Percentiles rank a stretch among this genome's conserved stretches.
Evolutionary conservation across 164 flowering plant genomes (phyloP).

Genomic region (Berberis vulgaris): DNA sequence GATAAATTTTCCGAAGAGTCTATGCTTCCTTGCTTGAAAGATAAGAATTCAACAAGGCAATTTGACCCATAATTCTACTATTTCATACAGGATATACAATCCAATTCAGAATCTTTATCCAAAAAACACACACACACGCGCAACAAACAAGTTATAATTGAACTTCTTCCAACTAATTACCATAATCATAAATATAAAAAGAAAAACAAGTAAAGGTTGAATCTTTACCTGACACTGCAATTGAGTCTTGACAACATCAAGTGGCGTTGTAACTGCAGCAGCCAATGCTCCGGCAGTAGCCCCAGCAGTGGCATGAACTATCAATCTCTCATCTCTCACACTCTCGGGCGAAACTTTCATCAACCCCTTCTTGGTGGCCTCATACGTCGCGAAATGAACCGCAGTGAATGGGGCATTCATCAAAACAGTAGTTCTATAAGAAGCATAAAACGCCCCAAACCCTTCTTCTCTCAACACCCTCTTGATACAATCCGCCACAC

Average conservation of each 20-base stretch:
- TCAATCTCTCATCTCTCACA: constrained; percentile 40
- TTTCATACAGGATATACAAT: too few relatives aligned
- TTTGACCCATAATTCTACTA: not conserved
- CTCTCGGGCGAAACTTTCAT: constrained; percentile 37
- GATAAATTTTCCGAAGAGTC: too few relatives aligned
- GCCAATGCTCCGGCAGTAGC: constrained; percentile 65
- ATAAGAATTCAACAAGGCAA: not conserved
- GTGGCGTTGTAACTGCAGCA: constrained; percentile 58
- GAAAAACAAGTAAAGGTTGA: not conserved
- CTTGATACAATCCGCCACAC: constrained; percentile 40
- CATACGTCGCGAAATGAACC: constrained; percentile 60
- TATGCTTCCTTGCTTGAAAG: not conserved
- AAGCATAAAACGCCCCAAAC: constrained; percentile 45
- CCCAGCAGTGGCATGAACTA: constrained; percentile 68
- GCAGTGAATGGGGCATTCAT: constrained; percentile 78
- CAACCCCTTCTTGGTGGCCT: constrained; percentile 45
- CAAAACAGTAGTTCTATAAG: constrained; percentile 60
- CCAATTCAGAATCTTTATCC: too few relatives aligned
- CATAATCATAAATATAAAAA: too few relatives aligned
- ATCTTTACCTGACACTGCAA: constrained; percentile 63
- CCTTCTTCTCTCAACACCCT: constrained; percentile 53
- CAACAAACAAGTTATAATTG: too few relatives aligned
- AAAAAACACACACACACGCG: too few relatives aligned
- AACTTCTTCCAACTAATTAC: too few relatives aligned
- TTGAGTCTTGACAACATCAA: constrained; percentile 71